phyloP scores from a whole-genome alignment of 495 filamentous ascomycete genomes.

The Astrothelium subdiscretum region DNA sequence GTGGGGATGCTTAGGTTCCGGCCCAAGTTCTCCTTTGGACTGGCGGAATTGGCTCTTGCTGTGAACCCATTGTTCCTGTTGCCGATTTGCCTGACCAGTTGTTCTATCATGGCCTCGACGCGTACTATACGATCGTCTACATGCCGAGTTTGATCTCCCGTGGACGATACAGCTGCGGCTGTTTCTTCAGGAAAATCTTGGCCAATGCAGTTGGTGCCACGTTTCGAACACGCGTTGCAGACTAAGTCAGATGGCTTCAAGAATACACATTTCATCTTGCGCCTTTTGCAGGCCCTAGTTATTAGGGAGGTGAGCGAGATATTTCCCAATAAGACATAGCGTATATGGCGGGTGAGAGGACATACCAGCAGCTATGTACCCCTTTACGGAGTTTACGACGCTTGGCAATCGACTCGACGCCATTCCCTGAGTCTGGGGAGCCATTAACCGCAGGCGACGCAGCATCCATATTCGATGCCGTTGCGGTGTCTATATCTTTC shows the following conservation, averaged over 20 bases:
- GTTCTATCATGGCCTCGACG: not conserved
- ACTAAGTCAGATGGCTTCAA: not conserved
- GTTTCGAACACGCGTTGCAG: not conserved
- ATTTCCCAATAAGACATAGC: no score
- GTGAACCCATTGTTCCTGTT: not conserved
- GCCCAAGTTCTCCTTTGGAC: not conserved
- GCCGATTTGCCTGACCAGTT: slow-evolving; percentile 3
- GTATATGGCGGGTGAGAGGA: no score
- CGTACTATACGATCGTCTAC: not conserved
- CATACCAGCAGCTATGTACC: no score
- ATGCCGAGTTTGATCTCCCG: not conserved
- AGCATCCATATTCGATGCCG: no score
- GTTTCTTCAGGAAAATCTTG: slow-evolving; percentile 4
- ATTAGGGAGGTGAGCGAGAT: no score
- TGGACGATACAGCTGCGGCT: not conserved
- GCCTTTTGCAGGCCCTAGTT: slow-evolving; percentile 33
- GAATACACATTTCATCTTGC: slow-evolving; percentile 29
- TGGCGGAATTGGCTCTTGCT: not conserved
- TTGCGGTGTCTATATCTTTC: no score
- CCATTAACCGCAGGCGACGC: no score
- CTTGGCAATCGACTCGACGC: no score
- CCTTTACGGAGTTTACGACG: no score
- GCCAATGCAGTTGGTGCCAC: slow-evolving; percentile 2
- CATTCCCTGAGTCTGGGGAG: no score
- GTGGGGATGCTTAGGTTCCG: not conserved